Evolutionary conservation across 805 yeast species (phyloP).

Genomic region (Saccharomycopsis amapae): DNA sequence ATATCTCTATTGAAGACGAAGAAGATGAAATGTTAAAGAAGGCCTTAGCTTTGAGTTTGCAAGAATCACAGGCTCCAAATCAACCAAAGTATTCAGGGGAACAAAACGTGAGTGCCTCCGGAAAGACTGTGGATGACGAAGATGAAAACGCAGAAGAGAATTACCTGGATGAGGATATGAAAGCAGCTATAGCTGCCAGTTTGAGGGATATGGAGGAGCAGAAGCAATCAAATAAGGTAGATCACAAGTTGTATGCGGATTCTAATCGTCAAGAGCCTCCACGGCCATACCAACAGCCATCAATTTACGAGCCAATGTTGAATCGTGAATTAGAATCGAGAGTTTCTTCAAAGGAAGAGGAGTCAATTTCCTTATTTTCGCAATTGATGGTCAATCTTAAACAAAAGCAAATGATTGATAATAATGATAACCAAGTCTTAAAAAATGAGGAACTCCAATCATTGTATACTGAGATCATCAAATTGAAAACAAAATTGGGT

Average conservation of each 20-base stretch:
- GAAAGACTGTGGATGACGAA: slow-evolving; percentile 8
- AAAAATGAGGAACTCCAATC: slow-evolving; percentile 47
- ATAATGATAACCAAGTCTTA: slow-evolving; percentile 24
- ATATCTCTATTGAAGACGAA: slow-evolving; percentile 30
- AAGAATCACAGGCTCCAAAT: slow-evolving; percentile 38
- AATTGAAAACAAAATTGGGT: slow-evolving; percentile 64
- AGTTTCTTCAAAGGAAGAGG: slow-evolving; percentile 58
- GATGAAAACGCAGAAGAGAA: slow-evolving; percentile 38
- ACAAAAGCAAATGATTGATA: slow-evolving; percentile 27
- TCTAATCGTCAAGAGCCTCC: not conserved
- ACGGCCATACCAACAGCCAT: slow-evolving; percentile 1
- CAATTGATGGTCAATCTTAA: slow-evolving; percentile 52
- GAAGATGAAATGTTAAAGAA: slow-evolving; percentile 71
- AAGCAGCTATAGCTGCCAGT: slow-evolving; percentile 92
- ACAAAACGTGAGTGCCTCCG: slow-evolving; percentile 15
- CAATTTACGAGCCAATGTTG: slow-evolving; percentile 13
- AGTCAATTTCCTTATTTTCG: slow-evolving; percentile 59
- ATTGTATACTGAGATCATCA: slow-evolving; percentile 51
- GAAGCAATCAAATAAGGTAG: slow-evolving; percentile 18
- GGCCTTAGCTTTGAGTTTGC: slow-evolving; percentile 75
- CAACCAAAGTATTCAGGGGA: slow-evolving; percentile 11
- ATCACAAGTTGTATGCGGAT: not conserved
- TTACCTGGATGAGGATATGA: slow-evolving; percentile 82
- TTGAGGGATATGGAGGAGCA: slow-evolving; percentile 57
- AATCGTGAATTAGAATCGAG: slow-evolving; percentile 11